These are phyloP conservation scores for Cyberlindnera japonica DNA, from an alignment of 805 yeast genomes.

Conservation along the genomic window DNA sequence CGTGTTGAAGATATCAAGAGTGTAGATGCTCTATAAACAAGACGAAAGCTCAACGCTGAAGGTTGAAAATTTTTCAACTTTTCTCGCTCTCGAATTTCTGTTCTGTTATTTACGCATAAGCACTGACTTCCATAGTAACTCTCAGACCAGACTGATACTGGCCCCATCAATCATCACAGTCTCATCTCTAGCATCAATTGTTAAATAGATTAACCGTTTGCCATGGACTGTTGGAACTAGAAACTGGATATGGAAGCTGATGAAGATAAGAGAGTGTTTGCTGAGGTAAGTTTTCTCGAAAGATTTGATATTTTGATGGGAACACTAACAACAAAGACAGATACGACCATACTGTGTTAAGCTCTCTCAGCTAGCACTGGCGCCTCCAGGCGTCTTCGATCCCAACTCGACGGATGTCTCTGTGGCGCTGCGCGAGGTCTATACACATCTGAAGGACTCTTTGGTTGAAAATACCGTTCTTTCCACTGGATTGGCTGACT, in stretches of 20 bases:
- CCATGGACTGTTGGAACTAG: no score
- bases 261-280: not conserved
- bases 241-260: not conserved
- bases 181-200: not conserved
- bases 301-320: not conserved
- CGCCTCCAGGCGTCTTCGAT: slow-evolving; percentile 34
- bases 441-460: slow-evolving; percentile 18
- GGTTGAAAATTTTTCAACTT: slow-evolving; percentile 11
- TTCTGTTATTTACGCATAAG: slow-evolving; percentile 2
- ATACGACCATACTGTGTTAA: slow-evolving; percentile 42
- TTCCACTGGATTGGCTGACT: slow-evolving; percentile 49
- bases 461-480: slow-evolving; percentile 22
- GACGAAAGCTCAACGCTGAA: no score
- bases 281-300: not conserved
- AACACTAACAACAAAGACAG: slow-evolving; percentile 15
- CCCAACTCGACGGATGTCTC: slow-evolving; percentile 31
- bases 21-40: no score
- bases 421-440: slow-evolving; percentile 33
- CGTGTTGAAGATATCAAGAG: no score
- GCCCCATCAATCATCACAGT: not conserved
- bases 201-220: not conserved
- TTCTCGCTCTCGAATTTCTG: not conserved
- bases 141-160: not conserved
- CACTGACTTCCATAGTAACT: not conserved
- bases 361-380: slow-evolving; percentile 41